Base-by-base conservation (phyloP, 192 early-diverging fungal species). In the Rhizophagus clarus region DNA sequence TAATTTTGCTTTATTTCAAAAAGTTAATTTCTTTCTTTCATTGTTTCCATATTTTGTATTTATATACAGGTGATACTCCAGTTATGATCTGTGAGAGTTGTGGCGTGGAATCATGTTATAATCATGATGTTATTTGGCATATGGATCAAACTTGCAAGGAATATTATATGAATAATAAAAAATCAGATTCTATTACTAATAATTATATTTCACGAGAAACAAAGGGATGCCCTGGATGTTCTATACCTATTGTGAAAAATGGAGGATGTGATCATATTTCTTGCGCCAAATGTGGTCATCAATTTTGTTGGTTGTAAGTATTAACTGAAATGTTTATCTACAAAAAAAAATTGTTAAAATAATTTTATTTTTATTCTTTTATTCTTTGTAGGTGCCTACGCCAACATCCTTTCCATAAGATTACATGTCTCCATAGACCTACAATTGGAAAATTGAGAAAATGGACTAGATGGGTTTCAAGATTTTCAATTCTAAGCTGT, bases 231-330 rank as follows among this genome's bases (percentile, higher is more conserved):
- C 74, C 74, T 62, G 26, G 9, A n/a, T 75, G 74, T 60, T 60
- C 24, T 6, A 62, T 60, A n/a, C 60, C 15, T 75, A 75, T 75
- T 29, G 74, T 42, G n/a, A 75, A 75, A 40, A 61, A 14, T 75
- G 31, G 31, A 34, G 74, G 74, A 20, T 75, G 74, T 61, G 31
- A 75, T 61, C 74, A 75, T 61, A 75, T 75, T 20, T 61, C 73
- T 34, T 75, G 73, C n/a, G 12, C 42, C 11, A 75, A 26, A 20
- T 75, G 74, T 31, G 9, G 1, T 1, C 34, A 75, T 26, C 22
- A 75, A 34, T 75, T 75, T 75, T 75, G 74, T 75, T 75, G 74
- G 74, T 4, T 75, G 74, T 75, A 75, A 75, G 74, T 75, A 61
- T 72, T 47, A 28, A 31, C 20, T 72, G 37, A 40, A 40, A 7